Evolutionary conservation across 805 yeast species (phyloP), one percentile per base, ranked within the genome.

Genomic region (Saccharomycopsis sp.): DNA sequence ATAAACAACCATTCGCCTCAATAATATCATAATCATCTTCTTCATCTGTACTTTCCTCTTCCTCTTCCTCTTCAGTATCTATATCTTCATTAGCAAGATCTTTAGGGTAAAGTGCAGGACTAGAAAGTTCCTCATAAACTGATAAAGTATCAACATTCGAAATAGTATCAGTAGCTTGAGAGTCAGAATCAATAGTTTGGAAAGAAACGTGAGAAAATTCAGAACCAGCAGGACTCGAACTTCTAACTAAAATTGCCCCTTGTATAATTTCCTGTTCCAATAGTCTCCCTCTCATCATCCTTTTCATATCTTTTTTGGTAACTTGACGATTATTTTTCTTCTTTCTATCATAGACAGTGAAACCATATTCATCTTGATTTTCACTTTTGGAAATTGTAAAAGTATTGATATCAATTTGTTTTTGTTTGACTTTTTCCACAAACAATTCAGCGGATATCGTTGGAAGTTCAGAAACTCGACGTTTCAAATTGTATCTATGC

Each of bases 401-500:
- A 2, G 20, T 12, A 28, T 35, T 35, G 12, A 35, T 12, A 14
- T 35, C 31, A 28, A 33, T 39, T 21, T 56, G 31, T 5, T 38
- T 19, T n/a, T 23, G 23, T 2, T 15, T 13, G 35, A 76, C 71
- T 52, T 76, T 74, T 50, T 74, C 78, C 1, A 79, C 79, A 58
- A 74, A 74, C 3, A 66, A 57, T 37, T 72, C 81, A 2, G 85
- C 74, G 15, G 77, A 62, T 23, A 87, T 74, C 1, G 94, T 79
- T 5, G 88, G 79, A 43, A 87, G 61, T 23, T 72, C 71, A 1
- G 96, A 95, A 25, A 92, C 95, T 52, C 95, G 73, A 62, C 98
- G 76, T 57, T 92, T 92, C 54, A 92, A 69, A 55, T 92, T 92
- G 60, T 92, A 92, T 48, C 98, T 72, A 57, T 92, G 98, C 98